phyloP scores from a whole-genome alignment of 2,329 filamentous ascomycete species.

The Fusarium austroafricanum region DNA sequence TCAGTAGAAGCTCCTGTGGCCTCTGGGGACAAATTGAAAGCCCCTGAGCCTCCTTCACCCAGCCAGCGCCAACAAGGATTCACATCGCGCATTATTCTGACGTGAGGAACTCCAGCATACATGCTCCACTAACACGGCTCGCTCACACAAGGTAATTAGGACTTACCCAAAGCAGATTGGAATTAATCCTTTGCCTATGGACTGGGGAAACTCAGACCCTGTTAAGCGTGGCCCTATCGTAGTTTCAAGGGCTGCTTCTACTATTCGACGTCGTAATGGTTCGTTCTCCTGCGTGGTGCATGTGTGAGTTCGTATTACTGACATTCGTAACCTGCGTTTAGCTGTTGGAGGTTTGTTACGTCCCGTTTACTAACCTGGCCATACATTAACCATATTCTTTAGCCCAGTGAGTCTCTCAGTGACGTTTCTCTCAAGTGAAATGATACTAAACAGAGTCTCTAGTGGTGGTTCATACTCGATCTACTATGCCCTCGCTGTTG shows the following conservation, averaged over 20 bases:
- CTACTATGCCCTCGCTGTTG: conserved; percentile 93
- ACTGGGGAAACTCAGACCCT: conserved; percentile 86
- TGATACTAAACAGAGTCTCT: conserved; percentile 16
- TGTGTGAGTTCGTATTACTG: conserved; percentile 24
- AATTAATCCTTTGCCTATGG: conserved; percentile 88
- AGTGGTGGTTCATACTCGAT: conserved; percentile 92
- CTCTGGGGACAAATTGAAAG: conserved; percentile 37
- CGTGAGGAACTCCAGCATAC: conserved; percentile 53
- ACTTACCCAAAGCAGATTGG: conserved; percentile 96
- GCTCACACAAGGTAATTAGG: conserved; percentile 49
- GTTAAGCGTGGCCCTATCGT: conserved; percentile 85
- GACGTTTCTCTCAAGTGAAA: not conserved
- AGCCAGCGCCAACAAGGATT: conserved; percentile 59
- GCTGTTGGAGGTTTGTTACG: conserved; percentile 67
- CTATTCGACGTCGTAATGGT: conserved; percentile 86
- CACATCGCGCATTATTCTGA: conserved; percentile 67
- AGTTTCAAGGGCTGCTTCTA: conserved; percentile 80
- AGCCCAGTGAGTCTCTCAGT: conserved; percentile 51
- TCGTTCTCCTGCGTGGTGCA: conserved; percentile 47
- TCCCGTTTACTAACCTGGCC: conserved; percentile 37
- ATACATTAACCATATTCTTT: conserved; percentile 33
- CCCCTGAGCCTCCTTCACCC: conserved; percentile 41
- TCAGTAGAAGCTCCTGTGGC: conserved; percentile 25
- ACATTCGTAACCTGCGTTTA: conserved; percentile 44
- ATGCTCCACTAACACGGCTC: conserved; percentile 5